Base-by-base conservation (phyloP, 2,329 filamentous ascomycete genomes). In the Microthyrium microscopicum region DNA sequence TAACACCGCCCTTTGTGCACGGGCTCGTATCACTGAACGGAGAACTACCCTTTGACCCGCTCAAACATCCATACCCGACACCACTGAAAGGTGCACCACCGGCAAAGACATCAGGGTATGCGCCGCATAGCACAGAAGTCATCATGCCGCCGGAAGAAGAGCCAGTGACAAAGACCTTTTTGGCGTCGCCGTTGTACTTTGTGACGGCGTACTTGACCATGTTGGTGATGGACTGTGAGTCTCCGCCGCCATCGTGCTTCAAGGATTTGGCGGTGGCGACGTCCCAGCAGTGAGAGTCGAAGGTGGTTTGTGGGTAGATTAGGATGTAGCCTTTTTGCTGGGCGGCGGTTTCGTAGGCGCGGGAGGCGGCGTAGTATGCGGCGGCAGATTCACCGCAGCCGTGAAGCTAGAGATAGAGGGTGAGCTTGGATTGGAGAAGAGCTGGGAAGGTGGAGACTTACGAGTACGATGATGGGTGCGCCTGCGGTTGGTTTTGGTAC, bases 291-390 rank as follows among this genome's bases (percentile, higher is more conserved):
- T 51, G 43, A 5, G 47, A 61, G 21, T 47, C 46, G 41, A 61
- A 58, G 0, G 60, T 60, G 3, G 58, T 58, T 39, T 60, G 51
- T 3, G 64, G 64, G 46, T 63, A 70, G 41, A 70, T 62, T 35
- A 68, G 60, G 29, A 73, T 68, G 45, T 62, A 70, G 26, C 64
- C 66, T 34, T 68, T 53, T 31, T 53, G 44, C 40, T 61, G 58
- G n/a, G 68, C 65, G 5, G 64, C 49, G 3, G 53, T 49, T 13
- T 64, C 61, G 44, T 63, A 71, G 22, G 8, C 22, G 21, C 61
- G 58, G 5, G 63, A 62, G 17, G 54, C 56, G 4, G 44, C 43
- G 46, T 60, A 68, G 42, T 58, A 61, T 2, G 56, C 57, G n/a
- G 52, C 47, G 3, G 62, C 66, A 4, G 56, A 59, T 19, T 66